These are phyloP conservation scores for Debaryomyces fabryi DNA, from an alignment of 1,139 yeast genomes.

Conservation along the genomic window DNA sequence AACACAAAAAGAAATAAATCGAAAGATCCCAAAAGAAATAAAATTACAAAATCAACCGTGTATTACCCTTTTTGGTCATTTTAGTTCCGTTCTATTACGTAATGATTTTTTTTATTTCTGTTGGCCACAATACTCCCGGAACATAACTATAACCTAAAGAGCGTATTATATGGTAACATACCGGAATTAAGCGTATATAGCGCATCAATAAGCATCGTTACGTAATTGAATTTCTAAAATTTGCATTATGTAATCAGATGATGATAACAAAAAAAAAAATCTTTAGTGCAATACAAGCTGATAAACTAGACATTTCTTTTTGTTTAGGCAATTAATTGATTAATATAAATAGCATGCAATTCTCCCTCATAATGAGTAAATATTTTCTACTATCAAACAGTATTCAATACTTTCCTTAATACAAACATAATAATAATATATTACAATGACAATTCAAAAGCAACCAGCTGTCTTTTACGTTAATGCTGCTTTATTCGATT, in stretches of 20 bases:
- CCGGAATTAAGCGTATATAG: not conserved
- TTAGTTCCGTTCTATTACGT: constrained; percentile 1
- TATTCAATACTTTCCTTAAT: constrained; percentile 3
- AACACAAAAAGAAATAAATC: not conserved
- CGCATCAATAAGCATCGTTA: not conserved
- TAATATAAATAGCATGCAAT: constrained; percentile 1
- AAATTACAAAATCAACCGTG: not conserved
- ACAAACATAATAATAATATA: not conserved
- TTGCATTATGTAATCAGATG: not conserved
- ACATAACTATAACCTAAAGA: not conserved
- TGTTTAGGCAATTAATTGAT: not conserved
- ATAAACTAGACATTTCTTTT: constrained; percentile 4
- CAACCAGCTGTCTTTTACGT: constrained; percentile 52
- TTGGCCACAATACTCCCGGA: constrained; percentile 1
- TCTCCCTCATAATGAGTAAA: not conserved
- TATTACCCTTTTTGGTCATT: not conserved
- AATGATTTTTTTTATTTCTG: not conserved
- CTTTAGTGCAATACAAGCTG: not conserved
- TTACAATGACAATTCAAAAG: constrained; percentile 31
- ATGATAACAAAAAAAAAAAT: constrained; percentile 3
- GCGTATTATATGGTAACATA: not conserved
- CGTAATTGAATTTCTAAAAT: not conserved
- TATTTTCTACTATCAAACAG: not conserved
- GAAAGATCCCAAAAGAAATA: constrained; percentile 1
- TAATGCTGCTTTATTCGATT: constrained; percentile 67